Conservation (phyloP, 2,329 filamentous ascomycete species). For the Elsinoe ampelina region DNA sequence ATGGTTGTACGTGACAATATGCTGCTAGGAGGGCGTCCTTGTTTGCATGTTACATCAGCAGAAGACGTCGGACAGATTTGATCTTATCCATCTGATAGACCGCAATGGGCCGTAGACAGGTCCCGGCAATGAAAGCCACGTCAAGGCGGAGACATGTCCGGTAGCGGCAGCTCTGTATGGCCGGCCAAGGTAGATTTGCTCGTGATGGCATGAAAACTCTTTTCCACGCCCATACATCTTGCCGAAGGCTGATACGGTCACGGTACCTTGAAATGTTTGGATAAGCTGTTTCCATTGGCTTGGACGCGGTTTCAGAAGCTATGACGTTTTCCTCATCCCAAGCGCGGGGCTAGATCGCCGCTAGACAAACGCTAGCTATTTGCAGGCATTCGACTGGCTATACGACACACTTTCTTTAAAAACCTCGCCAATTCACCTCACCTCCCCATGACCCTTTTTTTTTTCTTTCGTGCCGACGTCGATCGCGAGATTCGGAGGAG, state of each 20-base stretch:
- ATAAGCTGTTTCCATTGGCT: neutral
- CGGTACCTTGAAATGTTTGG: neutral
- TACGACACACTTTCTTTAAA: neutral
- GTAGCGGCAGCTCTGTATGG: neutral
- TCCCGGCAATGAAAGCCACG: neutral
- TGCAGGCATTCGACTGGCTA: neutral
- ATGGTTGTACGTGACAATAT: neutral
- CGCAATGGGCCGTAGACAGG: neutral
- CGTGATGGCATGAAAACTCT: neutral
- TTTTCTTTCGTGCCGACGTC: neutral
- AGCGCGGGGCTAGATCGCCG: neutral
- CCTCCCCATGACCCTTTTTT: neutral
- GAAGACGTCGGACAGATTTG: neutral
- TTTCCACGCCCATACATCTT: neutral
- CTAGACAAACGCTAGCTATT: neutral
- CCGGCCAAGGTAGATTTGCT: neutral
- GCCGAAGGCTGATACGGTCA: neutral
- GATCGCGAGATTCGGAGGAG: neutral
- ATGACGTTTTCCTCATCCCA: neutral
- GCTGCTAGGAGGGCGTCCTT: neutral
- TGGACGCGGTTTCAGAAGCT: neutral
- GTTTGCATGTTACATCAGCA: neutral
- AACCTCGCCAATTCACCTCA: neutral
- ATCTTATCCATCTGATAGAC: conserved; percentile 7
- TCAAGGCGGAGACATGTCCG: neutral